Conservation (phyloP, 805 yeast species). For the Wilhelminamyces savonicus region DNA sequence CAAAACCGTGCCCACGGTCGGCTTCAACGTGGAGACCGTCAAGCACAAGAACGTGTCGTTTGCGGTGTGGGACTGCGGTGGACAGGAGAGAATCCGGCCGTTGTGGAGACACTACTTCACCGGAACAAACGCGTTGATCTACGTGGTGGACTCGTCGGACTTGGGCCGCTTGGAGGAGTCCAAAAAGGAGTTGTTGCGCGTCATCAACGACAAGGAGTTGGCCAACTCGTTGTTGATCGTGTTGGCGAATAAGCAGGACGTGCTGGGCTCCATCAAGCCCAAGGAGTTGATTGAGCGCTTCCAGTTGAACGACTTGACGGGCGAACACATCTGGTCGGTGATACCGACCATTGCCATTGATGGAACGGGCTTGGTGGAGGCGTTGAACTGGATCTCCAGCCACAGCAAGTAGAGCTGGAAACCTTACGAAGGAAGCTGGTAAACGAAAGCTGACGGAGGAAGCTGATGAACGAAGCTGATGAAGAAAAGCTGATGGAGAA, state of each 20-base stretch:
- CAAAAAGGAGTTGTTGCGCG: conserved; percentile 68
- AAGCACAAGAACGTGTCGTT: conserved; percentile 75
- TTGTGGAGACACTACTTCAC: conserved; percentile 95
- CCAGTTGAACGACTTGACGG: conserved; percentile 54
- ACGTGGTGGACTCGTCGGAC: conserved; percentile 84
- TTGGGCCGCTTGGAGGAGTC: conserved; percentile 67
- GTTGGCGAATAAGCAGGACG: conserved; percentile 85
- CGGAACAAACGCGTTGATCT: conserved; percentile 86
- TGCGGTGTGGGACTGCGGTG: conserved; percentile 95
- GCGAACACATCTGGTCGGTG: conserved; percentile 77
- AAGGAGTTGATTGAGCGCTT: conserved; percentile 72
- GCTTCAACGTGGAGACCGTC: conserved; percentile 87
- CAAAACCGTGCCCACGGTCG: conserved; percentile 88
- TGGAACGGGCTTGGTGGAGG: conserved; percentile 86
- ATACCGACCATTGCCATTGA: conserved; percentile 86
- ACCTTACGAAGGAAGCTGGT: too few species aligned
- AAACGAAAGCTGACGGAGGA: too few species aligned
- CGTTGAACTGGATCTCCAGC: conserved; percentile 77
- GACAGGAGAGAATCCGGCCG: conserved; percentile 87
- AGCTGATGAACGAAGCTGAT: too few species aligned
- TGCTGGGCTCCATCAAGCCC: conserved; percentile 66
- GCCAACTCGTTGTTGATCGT: conserved; percentile 72
- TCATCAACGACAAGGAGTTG: conserved; percentile 79
- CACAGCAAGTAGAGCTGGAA: conserved; percentile 50
- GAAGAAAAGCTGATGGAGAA: too few species aligned